Conservation (phyloP, 768 basidiomycete species). For the Cubamyces sp. region DNA sequence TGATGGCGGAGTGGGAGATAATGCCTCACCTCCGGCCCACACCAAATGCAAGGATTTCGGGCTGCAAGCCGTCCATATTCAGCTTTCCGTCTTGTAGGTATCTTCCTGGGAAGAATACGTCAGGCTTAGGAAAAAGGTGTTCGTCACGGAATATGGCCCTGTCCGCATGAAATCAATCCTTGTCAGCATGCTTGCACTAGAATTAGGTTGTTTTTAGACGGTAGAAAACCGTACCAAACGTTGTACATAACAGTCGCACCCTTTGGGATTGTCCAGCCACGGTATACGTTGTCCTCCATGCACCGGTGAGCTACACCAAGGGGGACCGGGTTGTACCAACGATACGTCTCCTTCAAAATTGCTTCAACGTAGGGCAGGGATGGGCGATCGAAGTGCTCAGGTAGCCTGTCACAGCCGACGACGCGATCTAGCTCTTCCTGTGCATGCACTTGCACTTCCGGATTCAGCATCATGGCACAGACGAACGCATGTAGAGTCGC, state of each 20-base stretch:
- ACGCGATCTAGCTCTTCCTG: slow-evolving; percentile 25
- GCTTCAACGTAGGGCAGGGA: slow-evolving; percentile 22
- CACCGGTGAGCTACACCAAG: slow-evolving; percentile 34
- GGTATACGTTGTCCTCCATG: slow-evolving; percentile 44
- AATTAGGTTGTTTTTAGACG: no score
- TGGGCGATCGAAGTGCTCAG: slow-evolving; percentile 19
- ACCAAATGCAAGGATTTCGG: slow-evolving; percentile 30
- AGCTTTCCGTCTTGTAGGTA: slow-evolving; percentile 39
- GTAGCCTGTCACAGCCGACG: slow-evolving; percentile 21
- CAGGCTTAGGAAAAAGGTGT: slow-evolving; percentile 47
- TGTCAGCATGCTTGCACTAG: no score
- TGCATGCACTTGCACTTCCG: slow-evolving; percentile 11
- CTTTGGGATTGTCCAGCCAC: slow-evolving; percentile 43
- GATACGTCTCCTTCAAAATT: slow-evolving; percentile 21
- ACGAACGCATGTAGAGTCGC: slow-evolving; percentile 9
- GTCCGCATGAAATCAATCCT: no score
- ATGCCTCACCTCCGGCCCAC: slow-evolving; percentile 27
- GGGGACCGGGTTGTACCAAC: slow-evolving; percentile 19
- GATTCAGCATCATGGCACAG: slow-evolving; percentile 15
- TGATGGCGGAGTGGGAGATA: no score
- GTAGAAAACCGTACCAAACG: not conserved
- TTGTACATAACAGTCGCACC: slow-evolving; percentile 28
- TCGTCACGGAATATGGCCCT: slow-evolving; percentile 59
- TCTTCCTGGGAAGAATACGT: slow-evolving; percentile 54
- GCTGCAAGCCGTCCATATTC: slow-evolving; percentile 13